Base-by-base conservation (phyloP, 352 stramenopile genomes). In the Pythium phragmiticola region DNA sequence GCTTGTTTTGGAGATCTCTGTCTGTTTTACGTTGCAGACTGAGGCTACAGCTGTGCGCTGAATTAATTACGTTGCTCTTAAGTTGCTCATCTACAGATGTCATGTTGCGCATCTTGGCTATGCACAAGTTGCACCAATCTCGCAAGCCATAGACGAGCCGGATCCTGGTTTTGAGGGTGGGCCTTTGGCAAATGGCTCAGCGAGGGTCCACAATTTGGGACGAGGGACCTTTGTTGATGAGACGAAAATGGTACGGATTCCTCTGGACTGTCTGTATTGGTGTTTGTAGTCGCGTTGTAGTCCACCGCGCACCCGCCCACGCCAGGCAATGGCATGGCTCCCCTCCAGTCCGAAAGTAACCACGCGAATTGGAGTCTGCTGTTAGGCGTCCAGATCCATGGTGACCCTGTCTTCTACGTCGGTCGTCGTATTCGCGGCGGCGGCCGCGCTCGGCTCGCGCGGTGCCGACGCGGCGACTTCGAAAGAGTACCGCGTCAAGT, bases 401-500 rank as follows among this genome's bases (percentile, higher is more conserved):
- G 34, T 39, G 34, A 14, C 34, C 34, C 34, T 39, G 11, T 13
- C 34, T 39, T 39, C 4, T 39, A 11, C 34, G 7, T 14, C 3
- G 7, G 4, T 39, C 34, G 4, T 39, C 34, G 34, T 19, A 19
- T 46, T 8, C 14, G 39, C 39, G 39, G 39, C 39, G 39, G 17
- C 6, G 5, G 39, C 14, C 39, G 39, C 39, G 17, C 5, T 14
- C 1, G 26, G 39, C 39, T 46, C 11, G 39, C 39, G 39, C 39
- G 39, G 39, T 4, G 39, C 12, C 39, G 39, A 56, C 28, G 34
- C 49, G 17, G 36, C 48, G 26, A 41, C 26, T 30, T 56, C 49
- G 5, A 56, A 56, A 26, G 49, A 56, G 39, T 61, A 53, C 55
- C 55, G 55, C 13, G 43, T 47, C 17, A 61, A 53, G 30, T 61